Conservation (phyloP, 208 protist species). For the Endotrypanum monterogeii region DNA sequence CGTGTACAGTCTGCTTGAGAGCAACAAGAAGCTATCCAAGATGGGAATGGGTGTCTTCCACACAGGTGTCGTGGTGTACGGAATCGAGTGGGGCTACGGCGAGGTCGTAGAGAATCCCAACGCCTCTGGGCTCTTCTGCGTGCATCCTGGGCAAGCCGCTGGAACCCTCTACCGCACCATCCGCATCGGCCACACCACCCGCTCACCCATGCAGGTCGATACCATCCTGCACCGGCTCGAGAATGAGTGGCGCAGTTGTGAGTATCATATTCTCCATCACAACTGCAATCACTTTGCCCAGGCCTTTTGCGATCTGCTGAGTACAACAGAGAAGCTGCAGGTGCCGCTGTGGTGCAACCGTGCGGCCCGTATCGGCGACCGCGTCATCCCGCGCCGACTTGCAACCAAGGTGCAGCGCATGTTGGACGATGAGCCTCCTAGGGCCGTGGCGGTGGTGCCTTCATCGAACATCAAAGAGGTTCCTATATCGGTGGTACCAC, state of each 20-base stretch:
- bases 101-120: slow-evolving; percentile 68
- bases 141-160: slow-evolving; percentile 70
- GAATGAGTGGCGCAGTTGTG: slow-evolving; percentile 84
- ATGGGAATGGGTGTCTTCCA: slow-evolving; percentile 90
- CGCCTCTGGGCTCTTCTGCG: slow-evolving; percentile 79
- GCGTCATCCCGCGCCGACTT: slow-evolving; percentile 66
- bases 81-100: slow-evolving; percentile 91
- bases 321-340: slow-evolving; percentile 68
- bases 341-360: slow-evolving; percentile 91
- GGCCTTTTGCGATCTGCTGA: slow-evolving; percentile 75
- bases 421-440: slow-evolving; percentile 73
- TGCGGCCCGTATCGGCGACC: slow-evolving; percentile 67
- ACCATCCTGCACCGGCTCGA: slow-evolving; percentile 85
- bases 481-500: slow-evolving; percentile 76
- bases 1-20: slow-evolving; percentile 79
- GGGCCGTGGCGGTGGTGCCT: slow-evolving; percentile 31
- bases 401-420: slow-evolving; percentile 79
- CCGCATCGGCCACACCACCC: slow-evolving; percentile 72
- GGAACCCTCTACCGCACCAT: slow-evolving; percentile 70
- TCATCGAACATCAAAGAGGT: slow-evolving; percentile 45
- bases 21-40: slow-evolving; percentile 64
- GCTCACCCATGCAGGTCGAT: slow-evolving; percentile 82
- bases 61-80: slow-evolving; percentile 89
- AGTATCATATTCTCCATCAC: slow-evolving; percentile 90
- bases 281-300: slow-evolving; percentile 94